These are phyloP conservation scores for Circinella minor DNA, from an alignment of 371 early-diverging fungal species.

Conservation along the genomic window DNA sequence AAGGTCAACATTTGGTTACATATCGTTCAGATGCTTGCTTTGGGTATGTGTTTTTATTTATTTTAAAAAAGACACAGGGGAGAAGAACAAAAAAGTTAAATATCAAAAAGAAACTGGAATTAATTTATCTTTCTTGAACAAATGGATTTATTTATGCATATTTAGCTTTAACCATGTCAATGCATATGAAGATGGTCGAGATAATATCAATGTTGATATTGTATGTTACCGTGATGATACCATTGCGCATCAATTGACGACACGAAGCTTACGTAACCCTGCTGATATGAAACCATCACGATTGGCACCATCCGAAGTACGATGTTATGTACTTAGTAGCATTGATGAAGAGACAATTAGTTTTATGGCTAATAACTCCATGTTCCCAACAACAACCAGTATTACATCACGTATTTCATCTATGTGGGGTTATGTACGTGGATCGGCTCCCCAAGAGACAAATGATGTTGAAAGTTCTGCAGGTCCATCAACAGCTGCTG, in stretches of 20 bases:
- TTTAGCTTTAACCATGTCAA: conserved; percentile 73
- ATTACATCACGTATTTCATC: conserved; percentile 36
- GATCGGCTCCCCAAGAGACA: conserved; percentile 18
- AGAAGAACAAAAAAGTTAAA: neutral
- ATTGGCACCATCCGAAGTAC: conserved; percentile 56
- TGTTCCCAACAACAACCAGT: conserved; percentile 32
- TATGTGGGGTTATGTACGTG: conserved; percentile 29
- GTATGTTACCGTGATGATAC: conserved; percentile 65
- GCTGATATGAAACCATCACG: conserved; percentile 37
- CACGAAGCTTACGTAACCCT: conserved; percentile 60
- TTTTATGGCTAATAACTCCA: conserved; percentile 28
- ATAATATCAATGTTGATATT: conserved; percentile 69
- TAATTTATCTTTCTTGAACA: neutral
- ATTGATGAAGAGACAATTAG: conserved; percentile 8
- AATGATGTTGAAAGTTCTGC: conserved; percentile 17
- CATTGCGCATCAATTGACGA: conserved; percentile 61
- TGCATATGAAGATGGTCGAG: conserved; percentile 73
- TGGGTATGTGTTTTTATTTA: conserved; percentile 37
- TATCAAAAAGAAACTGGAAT: too few relatives aligned
- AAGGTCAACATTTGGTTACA: conserved; percentile 66
- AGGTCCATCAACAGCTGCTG: conserved; percentile 10
- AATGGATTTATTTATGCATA: neutral
- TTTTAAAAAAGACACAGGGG: neutral
- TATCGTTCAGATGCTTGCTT: conserved; percentile 68
- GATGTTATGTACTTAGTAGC: conserved; percentile 62